Percentiles rank a stretch among this genome's conserved stretches.
These are phyloP conservation scores for Calonectria crousiana DNA, from an alignment of 2,329 filamentous ascomycete genomes.

Conservation along the genomic window DNA sequence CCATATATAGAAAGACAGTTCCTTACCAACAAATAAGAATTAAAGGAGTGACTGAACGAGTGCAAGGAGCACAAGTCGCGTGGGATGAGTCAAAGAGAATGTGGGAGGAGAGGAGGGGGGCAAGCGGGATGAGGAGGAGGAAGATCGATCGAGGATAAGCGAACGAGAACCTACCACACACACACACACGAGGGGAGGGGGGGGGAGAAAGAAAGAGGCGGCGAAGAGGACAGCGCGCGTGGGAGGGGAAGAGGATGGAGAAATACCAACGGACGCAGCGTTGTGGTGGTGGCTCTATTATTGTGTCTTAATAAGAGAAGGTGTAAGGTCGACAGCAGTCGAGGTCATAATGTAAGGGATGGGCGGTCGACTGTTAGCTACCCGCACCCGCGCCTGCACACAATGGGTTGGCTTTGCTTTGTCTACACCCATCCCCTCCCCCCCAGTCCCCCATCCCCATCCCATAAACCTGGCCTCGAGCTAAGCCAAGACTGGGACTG, in stretches of 20 bases:
- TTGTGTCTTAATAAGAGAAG: slow-evolving; percentile 7
- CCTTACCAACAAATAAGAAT: slow-evolving; percentile 37
- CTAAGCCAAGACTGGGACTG: slow-evolving; percentile 1
- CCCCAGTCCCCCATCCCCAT: neutral
- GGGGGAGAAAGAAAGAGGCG: slow-evolving; percentile 20
- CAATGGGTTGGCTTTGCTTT: neutral
- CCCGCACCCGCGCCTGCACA: neutral
- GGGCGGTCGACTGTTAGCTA: slow-evolving; percentile 9
- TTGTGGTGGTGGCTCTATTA: neutral
- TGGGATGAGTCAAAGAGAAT: slow-evolving; percentile 12
- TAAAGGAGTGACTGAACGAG: slow-evolving; percentile 13
- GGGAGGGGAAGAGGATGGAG: slow-evolving; percentile 14
- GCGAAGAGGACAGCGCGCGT: slow-evolving; percentile 2
- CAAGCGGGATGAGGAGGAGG: neutral
- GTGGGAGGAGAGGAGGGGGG: neutral
- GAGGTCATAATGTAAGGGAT: slow-evolving; percentile 23
- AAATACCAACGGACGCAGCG: slow-evolving; percentile 2
- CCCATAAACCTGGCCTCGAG: neutral
- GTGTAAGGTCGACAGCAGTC: slow-evolving; percentile 13
- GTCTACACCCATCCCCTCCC: neutral
- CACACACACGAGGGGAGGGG: slow-evolving; percentile 26
- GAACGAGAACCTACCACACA: slow-evolving; percentile 10
- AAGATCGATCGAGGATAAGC: slow-evolving; percentile 14
- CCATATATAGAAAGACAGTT: slow-evolving; percentile 4
- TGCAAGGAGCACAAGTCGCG: slow-evolving; percentile 3